Conservation (phyloP, 2,329 filamentous ascomycete species). For the Alternaria longipes region DNA sequence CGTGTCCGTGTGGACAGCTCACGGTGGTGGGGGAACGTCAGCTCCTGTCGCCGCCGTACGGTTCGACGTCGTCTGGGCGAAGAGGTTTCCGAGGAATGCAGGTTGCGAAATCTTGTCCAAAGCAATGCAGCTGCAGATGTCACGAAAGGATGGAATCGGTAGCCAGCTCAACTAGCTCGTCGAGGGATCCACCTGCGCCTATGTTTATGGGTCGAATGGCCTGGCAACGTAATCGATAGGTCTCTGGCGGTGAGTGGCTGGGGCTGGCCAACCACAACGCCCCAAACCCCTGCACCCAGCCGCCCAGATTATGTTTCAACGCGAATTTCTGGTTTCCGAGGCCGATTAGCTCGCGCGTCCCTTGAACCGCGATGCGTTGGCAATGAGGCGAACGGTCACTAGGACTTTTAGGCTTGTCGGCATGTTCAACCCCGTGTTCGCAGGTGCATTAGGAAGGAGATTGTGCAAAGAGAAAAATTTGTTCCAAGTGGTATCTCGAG, state of each 20-base stretch:
- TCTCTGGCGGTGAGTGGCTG: slow-evolving; percentile 32
- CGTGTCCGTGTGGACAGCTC: slow-evolving; percentile 49
- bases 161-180: slow-evolving; percentile 36
- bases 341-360: slow-evolving; percentile 5
- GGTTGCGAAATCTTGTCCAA: slow-evolving; percentile 6
- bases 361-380: slow-evolving; percentile 20
- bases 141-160: slow-evolving; percentile 29
- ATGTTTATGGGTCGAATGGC: slow-evolving; percentile 34
- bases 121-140: slow-evolving; percentile 22
- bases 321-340: slow-evolving; percentile 15
- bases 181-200: slow-evolving; percentile 25
- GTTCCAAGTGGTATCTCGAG: slow-evolving; percentile 23
- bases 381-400: slow-evolving; percentile 16
- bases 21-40: slow-evolving; percentile 32
- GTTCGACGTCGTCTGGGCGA: slow-evolving; percentile 20
- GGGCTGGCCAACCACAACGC: slow-evolving; percentile 28
- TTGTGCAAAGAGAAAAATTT: background rate
- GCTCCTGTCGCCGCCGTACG: slow-evolving; percentile 33
- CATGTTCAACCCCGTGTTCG: slow-evolving; percentile 4
- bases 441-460: background rate
- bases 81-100: slow-evolving; percentile 13
- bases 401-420: background rate
- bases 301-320: slow-evolving; percentile 14
- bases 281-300: slow-evolving; percentile 23
- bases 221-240: slow-evolving; percentile 38